These are phyloP conservation scores for Arthromyces matolae DNA, from an alignment of 768 basidiomycete species.

Conservation along the genomic window DNA sequence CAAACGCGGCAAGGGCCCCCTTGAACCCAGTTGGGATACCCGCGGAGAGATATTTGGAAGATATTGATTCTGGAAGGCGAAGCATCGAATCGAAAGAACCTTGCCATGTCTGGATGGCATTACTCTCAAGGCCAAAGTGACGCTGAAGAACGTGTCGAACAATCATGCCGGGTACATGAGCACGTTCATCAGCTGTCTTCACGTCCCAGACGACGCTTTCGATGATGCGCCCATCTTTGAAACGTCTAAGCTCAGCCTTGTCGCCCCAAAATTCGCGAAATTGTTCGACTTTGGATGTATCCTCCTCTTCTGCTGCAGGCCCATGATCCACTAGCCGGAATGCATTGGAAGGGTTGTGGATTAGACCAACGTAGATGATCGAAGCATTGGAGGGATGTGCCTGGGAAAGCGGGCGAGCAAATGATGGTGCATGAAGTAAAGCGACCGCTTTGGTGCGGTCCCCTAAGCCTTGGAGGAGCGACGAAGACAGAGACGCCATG, in stretches of 20 bases:
- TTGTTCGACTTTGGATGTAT: constrained; percentile 43
- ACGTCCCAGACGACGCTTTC: constrained; percentile 98
- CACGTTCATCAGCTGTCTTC: constrained; percentile 72
- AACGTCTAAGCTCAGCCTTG: constrained; percentile 88
- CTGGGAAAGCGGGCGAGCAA: constrained; percentile 46
- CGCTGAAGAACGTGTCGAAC: constrained; percentile 67
- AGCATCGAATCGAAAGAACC: constrained; percentile 54
- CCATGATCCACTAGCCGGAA: constrained; percentile 91
- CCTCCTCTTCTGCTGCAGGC: constrained; percentile 65
- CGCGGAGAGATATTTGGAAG: constrained; percentile 38
- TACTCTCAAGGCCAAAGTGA: constrained; percentile 66
- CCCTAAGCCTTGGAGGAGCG: constrained; percentile 66
- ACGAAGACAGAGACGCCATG: constrained; percentile 45
- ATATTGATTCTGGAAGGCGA: constrained; percentile 53
- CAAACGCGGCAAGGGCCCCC: constrained; percentile 73
- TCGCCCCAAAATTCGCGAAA: constrained; percentile 90
- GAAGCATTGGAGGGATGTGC: constrained; percentile 49
- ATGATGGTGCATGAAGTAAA: constrained; percentile 51
- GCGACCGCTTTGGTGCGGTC: constrained; percentile 64
- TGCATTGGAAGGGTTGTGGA: constrained; percentile 69
- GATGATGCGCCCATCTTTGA: constrained; percentile 90
- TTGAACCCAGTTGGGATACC: constrained; percentile 59
- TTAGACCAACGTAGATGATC: constrained; percentile 65
- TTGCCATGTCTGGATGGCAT: constrained; percentile 58
- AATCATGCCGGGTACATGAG: constrained; percentile 71